Evolutionary conservation across 1,139 yeast genomes (phyloP).

Genomic region (Hyphopichia khmerensis): DNA sequence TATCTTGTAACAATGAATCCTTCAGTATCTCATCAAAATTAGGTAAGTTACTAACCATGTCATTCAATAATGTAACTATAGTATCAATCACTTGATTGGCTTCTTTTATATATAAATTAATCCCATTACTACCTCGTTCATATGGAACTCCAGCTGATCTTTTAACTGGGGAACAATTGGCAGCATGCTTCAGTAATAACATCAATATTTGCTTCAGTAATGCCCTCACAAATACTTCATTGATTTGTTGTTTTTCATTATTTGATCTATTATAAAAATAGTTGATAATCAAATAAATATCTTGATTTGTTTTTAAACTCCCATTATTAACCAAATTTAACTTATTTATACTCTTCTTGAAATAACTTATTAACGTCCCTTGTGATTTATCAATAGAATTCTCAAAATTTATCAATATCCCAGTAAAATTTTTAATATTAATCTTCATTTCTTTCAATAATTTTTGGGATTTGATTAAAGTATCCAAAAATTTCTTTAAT

Average conservation of each 20-base stretch:
- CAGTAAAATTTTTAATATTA: conserved; percentile 46
- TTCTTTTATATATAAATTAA: conserved; percentile 54
- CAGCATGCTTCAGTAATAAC: conserved; percentile 33
- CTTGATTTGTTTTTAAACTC: conserved; percentile 15
- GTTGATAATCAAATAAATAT: conserved; percentile 33
- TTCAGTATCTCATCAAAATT: conserved; percentile 2
- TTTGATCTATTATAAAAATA: conserved; percentile 40
- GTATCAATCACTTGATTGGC: conserved; percentile 48
- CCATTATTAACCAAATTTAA: conserved; percentile 10
- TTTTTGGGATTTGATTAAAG: conserved; percentile 32
- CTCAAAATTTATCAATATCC: conserved; percentile 48
- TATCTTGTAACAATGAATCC: conserved; percentile 12
- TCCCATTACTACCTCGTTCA: conserved; percentile 64
- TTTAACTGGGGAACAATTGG: conserved; percentile 36
- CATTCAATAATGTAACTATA: conserved; percentile 42
- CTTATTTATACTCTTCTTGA: conserved; percentile 19
- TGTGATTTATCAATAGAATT: conserved; percentile 48
- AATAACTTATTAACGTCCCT: conserved; percentile 35
- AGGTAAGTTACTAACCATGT: conserved; percentile 16
- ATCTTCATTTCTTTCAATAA: conserved; percentile 37
- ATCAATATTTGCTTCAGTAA: conserved; percentile 47
- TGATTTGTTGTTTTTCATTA: conserved; percentile 24
- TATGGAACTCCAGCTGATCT: conserved; percentile 44
- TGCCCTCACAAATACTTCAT: conserved; percentile 43
- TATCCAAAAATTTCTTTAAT: conserved; percentile 34